Evolutionary conservation across 441 rosid species (phyloP).

Genomic region (Gossypium aridum): DNA sequence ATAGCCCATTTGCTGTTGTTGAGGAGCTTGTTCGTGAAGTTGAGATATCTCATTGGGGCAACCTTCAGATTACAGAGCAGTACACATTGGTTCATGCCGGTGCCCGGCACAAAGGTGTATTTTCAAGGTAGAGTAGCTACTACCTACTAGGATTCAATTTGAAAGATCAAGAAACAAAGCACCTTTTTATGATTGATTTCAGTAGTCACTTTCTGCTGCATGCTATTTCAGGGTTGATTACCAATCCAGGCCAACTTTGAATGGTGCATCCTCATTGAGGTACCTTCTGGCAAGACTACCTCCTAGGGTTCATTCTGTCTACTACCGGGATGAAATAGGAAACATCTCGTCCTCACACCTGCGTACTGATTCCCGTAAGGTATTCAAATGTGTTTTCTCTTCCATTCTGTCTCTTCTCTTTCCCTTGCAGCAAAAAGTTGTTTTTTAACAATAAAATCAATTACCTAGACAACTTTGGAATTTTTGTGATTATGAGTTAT

Average conservation of each 20-base stretch:
- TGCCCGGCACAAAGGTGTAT: constrained; percentile 90
- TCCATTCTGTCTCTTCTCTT: neutral
- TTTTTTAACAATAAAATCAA: neutral
- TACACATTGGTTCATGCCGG: constrained; percentile 85
- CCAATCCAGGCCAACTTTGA: constrained; percentile 57
- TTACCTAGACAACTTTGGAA: neutral
- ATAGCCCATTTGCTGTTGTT: constrained; percentile 93
- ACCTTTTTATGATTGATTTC: neutral
- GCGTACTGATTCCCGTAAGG: constrained; percentile 70
- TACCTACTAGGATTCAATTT: neutral
- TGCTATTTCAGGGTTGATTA: constrained; percentile 86
- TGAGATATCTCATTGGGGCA: constrained; percentile 99
- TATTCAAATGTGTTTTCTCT: constrained; percentile 16
- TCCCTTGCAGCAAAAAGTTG: neutral
- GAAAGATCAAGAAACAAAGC: neutral
- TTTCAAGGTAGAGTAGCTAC: constrained; percentile 61
- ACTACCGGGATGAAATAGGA: constrained; percentile 94
- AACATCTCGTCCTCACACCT: constrained; percentile 93
- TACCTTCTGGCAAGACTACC: constrained; percentile 77
- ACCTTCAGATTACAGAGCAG: constrained; percentile 81
- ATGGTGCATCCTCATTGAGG: constrained; percentile 76
- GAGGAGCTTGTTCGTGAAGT: constrained; percentile 95
- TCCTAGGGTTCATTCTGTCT: constrained; percentile 92
- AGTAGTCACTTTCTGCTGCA: constrained; percentile 13
- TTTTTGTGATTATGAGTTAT: neutral